These are phyloP conservation scores for Ceratocystis cubensis DNA, from an alignment of 2,329 filamentous ascomycete genomes.

Conservation along the genomic window DNA sequence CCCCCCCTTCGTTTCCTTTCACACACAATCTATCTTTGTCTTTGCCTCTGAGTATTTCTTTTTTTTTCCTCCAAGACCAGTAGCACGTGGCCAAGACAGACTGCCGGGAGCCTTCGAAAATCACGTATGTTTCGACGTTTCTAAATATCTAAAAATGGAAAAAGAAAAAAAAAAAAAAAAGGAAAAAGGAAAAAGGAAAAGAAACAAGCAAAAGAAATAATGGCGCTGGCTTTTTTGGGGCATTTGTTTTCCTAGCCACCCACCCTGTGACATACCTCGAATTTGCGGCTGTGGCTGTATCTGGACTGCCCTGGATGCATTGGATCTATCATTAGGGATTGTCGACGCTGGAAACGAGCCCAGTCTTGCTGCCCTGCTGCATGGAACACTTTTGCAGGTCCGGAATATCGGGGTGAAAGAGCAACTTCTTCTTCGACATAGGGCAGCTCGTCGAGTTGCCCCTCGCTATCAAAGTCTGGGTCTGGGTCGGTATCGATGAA, in stretches of 20 bases:
- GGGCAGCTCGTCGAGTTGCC: constrained; percentile 16
- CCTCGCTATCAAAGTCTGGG: constrained; percentile 23
- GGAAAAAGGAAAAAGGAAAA: no score
- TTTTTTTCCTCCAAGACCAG: background rate
- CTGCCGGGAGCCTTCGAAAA: background rate
- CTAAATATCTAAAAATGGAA: constrained; percentile 2
- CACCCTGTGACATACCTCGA: background rate
- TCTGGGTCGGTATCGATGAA: constrained; percentile 25
- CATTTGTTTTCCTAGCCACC: background rate
- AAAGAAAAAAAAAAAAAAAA: background rate
- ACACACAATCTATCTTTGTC: background rate
- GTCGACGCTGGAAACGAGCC: background rate
- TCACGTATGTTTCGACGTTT: constrained; percentile 7
- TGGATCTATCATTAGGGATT: constrained; percentile 4
- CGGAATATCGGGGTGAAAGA: constrained; percentile 17
- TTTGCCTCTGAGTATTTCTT: background rate
- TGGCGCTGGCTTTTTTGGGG: background rate
- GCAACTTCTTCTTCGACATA: constrained; percentile 18
- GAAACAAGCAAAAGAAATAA: background rate
- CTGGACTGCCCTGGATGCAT: background rate
- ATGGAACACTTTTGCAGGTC: constrained; percentile 6
- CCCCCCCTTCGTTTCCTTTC: background rate
- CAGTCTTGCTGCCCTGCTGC: constrained; percentile 6
- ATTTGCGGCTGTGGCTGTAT: background rate
- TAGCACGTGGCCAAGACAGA: constrained; percentile 8